Evolutionary conservation across 306 rosid genomes (phyloP).

Genomic region (Malus sylvestris): DNA sequence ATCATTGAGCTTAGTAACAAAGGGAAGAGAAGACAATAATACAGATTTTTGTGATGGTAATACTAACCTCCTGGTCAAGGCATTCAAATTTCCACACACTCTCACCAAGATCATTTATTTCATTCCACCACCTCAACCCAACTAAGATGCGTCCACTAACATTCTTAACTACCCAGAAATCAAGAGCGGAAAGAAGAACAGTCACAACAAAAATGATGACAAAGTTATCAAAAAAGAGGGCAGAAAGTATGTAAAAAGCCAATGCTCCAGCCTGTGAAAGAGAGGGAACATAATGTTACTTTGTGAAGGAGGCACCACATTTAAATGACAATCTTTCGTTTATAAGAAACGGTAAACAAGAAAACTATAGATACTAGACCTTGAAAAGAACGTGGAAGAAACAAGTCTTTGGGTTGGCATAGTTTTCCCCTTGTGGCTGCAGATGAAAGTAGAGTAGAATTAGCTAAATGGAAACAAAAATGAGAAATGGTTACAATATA

Average conservation of each 20-base stretch:
- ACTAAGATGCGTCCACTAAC: conserved; percentile 96
- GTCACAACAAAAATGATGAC: conserved; percentile 98
- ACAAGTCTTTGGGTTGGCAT: conserved; percentile 90
- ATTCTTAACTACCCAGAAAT: conserved; percentile 98
- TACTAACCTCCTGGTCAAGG: conserved; percentile 87
- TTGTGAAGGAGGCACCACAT: not conserved
- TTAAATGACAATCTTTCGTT: not conserved
- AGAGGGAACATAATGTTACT: conserved; percentile 1
- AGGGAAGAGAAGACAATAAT: conserved; percentile 5
- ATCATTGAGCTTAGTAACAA: conserved; percentile 3
- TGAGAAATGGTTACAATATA: not conserved
- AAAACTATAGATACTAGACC: conserved; percentile 33
- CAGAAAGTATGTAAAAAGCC: conserved; percentile 92
- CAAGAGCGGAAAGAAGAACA: conserved; percentile 92
- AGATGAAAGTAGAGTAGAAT: conserved; percentile 8
- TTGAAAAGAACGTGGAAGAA: conserved; percentile 95
- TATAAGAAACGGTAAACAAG: not conserved
- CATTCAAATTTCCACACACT: conserved; percentile 97
- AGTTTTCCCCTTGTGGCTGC: conserved; percentile 85
- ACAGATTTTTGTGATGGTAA: not conserved
- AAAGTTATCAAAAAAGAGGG: conserved; percentile 74
- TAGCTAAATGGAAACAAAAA: conserved; percentile 1
- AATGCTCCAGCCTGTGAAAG: conserved; percentile 71
- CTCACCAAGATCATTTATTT: conserved; percentile 91
- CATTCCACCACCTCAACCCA: conserved; percentile 99